Evolutionary conservation across 768 basidiomycete species (phyloP).

Genomic region (Russula sp.): DNA sequence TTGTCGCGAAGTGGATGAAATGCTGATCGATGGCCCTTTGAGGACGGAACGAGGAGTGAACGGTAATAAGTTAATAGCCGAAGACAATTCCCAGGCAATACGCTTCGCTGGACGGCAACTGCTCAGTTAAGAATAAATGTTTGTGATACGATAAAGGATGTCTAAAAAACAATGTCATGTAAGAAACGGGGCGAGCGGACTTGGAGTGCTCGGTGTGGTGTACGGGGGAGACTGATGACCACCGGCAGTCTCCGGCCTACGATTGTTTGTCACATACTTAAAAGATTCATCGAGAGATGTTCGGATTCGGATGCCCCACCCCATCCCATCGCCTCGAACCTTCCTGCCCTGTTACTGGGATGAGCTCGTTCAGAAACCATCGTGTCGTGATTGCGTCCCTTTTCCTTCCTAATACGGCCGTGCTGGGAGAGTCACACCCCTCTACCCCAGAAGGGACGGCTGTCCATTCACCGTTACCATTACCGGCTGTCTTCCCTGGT

Average conservation of each 20-base stretch:
- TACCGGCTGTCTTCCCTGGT: conserved; percentile 21
- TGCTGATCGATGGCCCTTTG: conserved; percentile 13
- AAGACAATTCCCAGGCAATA: not conserved
- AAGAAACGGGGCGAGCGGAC: not conserved
- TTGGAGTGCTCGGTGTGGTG: not conserved
- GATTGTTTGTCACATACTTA: not conserved
- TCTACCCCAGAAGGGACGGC: conserved; percentile 41
- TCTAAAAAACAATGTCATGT: not conserved
- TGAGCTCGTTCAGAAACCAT: conserved; percentile 70
- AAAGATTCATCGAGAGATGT: not conserved
- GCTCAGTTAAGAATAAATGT: conserved; percentile 2
- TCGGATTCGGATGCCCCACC: not conserved
- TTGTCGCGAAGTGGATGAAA: conserved; percentile 1
- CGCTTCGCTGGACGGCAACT: not conserved
- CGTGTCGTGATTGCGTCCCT: conserved; percentile 78
- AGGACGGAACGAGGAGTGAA: not conserved
- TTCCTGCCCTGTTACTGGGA: conserved; percentile 28
- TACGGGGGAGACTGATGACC: not conserved
- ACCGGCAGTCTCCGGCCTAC: conserved; percentile 14
- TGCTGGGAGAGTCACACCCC: conserved; percentile 51
- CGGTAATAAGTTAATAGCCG: not conserved
- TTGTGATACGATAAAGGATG: not conserved
- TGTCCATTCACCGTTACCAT: conserved; percentile 17
- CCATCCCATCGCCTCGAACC: not conserved
- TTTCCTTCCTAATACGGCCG: conserved; percentile 71